A percentile compares a stretch with the other conserved stretches of the same genome.
phyloP scores from a whole-genome alignment of 1,284 basidiomycete species.

The Phylloboletellus chloephorus region DNA sequence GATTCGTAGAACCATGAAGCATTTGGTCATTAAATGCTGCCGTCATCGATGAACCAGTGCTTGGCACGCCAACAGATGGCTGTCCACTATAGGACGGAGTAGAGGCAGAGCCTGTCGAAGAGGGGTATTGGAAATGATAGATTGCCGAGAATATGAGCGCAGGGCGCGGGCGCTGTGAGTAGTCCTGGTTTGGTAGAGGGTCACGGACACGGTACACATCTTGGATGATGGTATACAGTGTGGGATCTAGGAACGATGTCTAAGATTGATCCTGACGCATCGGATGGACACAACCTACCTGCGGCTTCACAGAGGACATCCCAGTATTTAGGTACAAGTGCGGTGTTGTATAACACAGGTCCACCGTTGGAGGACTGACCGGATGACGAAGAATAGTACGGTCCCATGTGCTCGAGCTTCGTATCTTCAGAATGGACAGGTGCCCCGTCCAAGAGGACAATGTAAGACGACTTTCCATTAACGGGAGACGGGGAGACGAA shows the following conservation, averaged over 20 bases:
- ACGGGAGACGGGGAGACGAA: slow-evolving; percentile 44
- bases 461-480: slow-evolving; percentile 48
- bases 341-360: slow-evolving; percentile 49
- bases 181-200: slow-evolving; percentile 16
- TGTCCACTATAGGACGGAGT: slow-evolving; percentile 5
- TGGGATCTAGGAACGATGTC: slow-evolving; percentile 39
- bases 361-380: slow-evolving; percentile 31
- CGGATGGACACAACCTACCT: slow-evolving; percentile 36
- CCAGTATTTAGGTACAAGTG: slow-evolving; percentile 59
- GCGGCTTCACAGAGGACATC: slow-evolving; percentile 44
- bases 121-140: slow-evolving; percentile 46
- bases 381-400: slow-evolving; percentile 21
- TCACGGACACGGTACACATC: slow-evolving; percentile 40
- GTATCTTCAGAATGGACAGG: slow-evolving; percentile 48
- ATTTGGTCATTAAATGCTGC: slow-evolving; percentile 14
- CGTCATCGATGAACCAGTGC: slow-evolving; percentile 14
- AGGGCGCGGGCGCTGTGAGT: slow-evolving; percentile 22
- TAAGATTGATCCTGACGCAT: not conserved
- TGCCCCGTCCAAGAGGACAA: slow-evolving; percentile 45
- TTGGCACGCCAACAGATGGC: slow-evolving; percentile 2
- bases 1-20: slow-evolving; percentile 6
- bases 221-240: slow-evolving; percentile 50
- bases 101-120: slow-evolving; percentile 3
- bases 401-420: slow-evolving; percentile 36
- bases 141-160: slow-evolving; percentile 45